Percentiles rank a stretch among this genome's conserved stretches.
phyloP scores from a whole-genome alignment of 2,329 filamentous ascomycete genomes.

The Aspergillus awamori region DNA sequence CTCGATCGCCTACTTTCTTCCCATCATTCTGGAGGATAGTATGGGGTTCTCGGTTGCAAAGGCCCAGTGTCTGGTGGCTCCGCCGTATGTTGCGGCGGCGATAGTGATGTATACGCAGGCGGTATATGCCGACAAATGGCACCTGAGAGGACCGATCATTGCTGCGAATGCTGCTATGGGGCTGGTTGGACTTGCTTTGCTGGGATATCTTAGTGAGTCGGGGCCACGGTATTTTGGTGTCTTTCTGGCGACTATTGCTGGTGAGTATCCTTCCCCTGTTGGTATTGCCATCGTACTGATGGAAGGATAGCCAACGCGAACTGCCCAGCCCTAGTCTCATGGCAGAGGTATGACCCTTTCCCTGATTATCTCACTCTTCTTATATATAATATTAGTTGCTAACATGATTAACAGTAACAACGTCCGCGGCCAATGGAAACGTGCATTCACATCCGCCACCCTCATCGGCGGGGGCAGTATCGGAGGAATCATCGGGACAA shows the following conservation, averaged over 20 bases:
- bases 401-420: slow-evolving; percentile 61
- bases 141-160: slow-evolving; percentile 66
- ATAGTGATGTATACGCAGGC: slow-evolving; percentile 66
- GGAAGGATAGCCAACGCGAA: slow-evolving; percentile 1
- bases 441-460: slow-evolving; percentile 73
- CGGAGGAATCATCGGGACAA: slow-evolving; percentile 21
- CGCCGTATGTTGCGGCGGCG: slow-evolving; percentile 71
- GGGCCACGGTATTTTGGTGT: slow-evolving; percentile 70
- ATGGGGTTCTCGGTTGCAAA: slow-evolving; percentile 67
- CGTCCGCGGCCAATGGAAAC: slow-evolving; percentile 83
- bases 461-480: slow-evolving; percentile 53
- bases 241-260: slow-evolving; percentile 71
- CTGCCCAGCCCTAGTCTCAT: slow-evolving; percentile 63
- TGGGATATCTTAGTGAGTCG: slow-evolving; percentile 63
- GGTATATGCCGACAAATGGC: slow-evolving; percentile 66
- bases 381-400: too few species aligned
- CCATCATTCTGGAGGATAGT: slow-evolving; percentile 66
- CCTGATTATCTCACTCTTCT: too few species aligned
- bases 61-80: slow-evolving; percentile 72
- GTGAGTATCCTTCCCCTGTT: slow-evolving; percentile 54
- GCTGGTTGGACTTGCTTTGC: slow-evolving; percentile 68
- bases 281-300: not conserved
- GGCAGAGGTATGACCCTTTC: slow-evolving; percentile 61
- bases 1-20: slow-evolving; percentile 76
- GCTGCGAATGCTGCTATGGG: slow-evolving; percentile 65